Evolutionary conservation across 495 filamentous ascomycete genomes (phyloP), one percentile per base, ranked within the genome.

Genomic region (Elaphomyces granulatus): DNA sequence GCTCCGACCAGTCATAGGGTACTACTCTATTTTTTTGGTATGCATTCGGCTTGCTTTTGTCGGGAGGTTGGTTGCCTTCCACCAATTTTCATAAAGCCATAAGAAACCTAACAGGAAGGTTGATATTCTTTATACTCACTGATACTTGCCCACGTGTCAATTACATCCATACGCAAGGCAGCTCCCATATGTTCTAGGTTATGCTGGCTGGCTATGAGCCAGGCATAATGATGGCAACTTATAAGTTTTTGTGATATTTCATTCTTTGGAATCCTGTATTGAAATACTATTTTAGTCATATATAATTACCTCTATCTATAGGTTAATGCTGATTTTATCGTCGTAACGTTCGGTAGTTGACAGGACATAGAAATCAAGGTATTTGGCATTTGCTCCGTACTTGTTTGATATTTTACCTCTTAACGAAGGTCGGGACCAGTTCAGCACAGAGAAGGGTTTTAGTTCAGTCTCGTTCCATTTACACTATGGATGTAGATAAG

Each of bases 1-100:
- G 37, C 44, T 41, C 45, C 9, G 45, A 51, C 31, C 60, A 50
- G 37, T 37, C 23, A 28, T 28, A 12, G 12, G 23, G n/a, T n/a
- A n/a, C n/a, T n/a, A n/a, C n/a, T n/a, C n/a, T n/a, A n/a, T n/a
- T n/a, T n/a, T n/a, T n/a, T n/a, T n/a, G n/a, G n/a, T n/a, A n/a
- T n/a, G n/a, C n/a, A n/a, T n/a, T 12, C 23, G 23, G 12, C 12
- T 28, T 6, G 23, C 23, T 28, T 6, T 28, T 12, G 23, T 28
- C 23, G 23, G 23, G 23, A 28, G 23, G 23, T n/a, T n/a, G n/a
- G n/a, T n/a, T n/a, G n/a, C n/a, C 23, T 28, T 12, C 12, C 23
- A 12, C 12, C 12, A 28, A 28, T 28, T 28, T 6, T 28, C 23
- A n/a, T 28, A 28, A 12, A 28, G 6, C 23, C 23, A 12, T 6